phyloP scores from a whole-genome alignment of 1,284 basidiomycete genomes.

The Ustilago cynodontis region DNA sequence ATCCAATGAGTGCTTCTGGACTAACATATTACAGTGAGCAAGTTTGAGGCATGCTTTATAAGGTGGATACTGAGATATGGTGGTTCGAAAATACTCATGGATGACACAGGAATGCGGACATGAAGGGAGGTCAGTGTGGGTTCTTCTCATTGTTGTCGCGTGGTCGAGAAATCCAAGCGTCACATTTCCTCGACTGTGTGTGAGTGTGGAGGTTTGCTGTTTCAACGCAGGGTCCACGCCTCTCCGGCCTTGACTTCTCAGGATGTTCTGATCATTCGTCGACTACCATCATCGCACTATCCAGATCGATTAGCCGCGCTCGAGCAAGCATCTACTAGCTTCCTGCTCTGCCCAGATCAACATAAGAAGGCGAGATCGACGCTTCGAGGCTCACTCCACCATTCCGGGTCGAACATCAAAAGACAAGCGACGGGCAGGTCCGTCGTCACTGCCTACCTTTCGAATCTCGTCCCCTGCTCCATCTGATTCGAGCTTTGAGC shows the following conservation, averaged over 20 bases:
- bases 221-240: conserved; percentile 11
- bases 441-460: conserved; percentile 36
- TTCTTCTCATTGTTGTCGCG: conserved; percentile 1
- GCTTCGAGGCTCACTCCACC: neutral
- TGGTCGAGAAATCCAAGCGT: neutral
- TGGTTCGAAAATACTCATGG: neutral
- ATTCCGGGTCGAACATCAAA: conserved; percentile 23
- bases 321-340: neutral
- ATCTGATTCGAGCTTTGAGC: conserved; percentile 30
- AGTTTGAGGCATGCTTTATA: conserved; percentile 8
- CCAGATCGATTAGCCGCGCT: neutral
- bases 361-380: neutral
- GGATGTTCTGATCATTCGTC: neutral
- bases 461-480: conserved; percentile 36
- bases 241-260: neutral
- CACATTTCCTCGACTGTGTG: neutral
- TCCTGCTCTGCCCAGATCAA: neutral
- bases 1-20: too few relatives aligned
- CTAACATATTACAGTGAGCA: too few relatives aligned
- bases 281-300: neutral
- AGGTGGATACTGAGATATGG: conserved; percentile 13
- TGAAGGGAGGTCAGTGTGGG: neutral
- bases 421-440: conserved; percentile 24
- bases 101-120: neutral
- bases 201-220: conserved; percentile 14